Percentiles rank a stretch among this genome's conserved stretches.
Conservation (phyloP, 2,329 filamentous ascomycete genomes). For the Monosporascus ibericus region DNA sequence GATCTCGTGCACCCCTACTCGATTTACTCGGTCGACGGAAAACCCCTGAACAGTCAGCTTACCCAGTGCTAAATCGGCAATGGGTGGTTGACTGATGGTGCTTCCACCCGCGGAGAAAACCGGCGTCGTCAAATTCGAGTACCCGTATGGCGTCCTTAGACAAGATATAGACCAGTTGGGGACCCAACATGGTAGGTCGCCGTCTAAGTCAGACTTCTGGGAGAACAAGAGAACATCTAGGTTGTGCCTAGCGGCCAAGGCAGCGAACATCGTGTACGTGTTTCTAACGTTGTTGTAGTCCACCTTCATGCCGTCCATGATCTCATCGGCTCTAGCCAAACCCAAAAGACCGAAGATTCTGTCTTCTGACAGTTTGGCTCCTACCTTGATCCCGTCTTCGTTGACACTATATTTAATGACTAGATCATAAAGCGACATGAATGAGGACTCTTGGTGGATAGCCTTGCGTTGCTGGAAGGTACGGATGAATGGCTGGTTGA, state of each 20-base stretch:
- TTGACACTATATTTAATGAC: slow-evolving; percentile 26
- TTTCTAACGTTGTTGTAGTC: slow-evolving; percentile 4
- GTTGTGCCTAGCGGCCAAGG: slow-evolving; percentile 15
- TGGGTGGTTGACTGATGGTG: background rate
- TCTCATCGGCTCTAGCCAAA: slow-evolving; percentile 17
- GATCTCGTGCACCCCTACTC: slow-evolving; percentile 13
- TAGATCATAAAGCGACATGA: slow-evolving; percentile 18
- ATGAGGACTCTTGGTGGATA: slow-evolving; percentile 15
- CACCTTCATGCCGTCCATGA: slow-evolving; percentile 5
- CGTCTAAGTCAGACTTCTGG: slow-evolving; percentile 18
- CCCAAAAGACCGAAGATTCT: slow-evolving; percentile 27
- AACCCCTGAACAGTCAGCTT: slow-evolving; percentile 15
- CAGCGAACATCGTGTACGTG: slow-evolving; percentile 9
- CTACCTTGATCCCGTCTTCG: slow-evolving; percentile 15
- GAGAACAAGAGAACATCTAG: slow-evolving; percentile 24
- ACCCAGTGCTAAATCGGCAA: slow-evolving; percentile 3
- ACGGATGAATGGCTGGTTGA: slow-evolving; percentile 15
- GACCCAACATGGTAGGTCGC: slow-evolving; percentile 26
- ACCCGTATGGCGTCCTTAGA: slow-evolving; percentile 18
- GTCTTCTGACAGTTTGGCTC: slow-evolving; percentile 22
- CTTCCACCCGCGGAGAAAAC: slow-evolving; percentile 18
- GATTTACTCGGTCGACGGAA: slow-evolving; percentile 14
- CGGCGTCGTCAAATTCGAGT: slow-evolving; percentile 15
- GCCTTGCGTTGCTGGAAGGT: slow-evolving; percentile 25
- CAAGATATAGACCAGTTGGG: slow-evolving; percentile 25